Conservation (phyloP, 257 asterid genomes). For the Ligustrum vulgare region DNA sequence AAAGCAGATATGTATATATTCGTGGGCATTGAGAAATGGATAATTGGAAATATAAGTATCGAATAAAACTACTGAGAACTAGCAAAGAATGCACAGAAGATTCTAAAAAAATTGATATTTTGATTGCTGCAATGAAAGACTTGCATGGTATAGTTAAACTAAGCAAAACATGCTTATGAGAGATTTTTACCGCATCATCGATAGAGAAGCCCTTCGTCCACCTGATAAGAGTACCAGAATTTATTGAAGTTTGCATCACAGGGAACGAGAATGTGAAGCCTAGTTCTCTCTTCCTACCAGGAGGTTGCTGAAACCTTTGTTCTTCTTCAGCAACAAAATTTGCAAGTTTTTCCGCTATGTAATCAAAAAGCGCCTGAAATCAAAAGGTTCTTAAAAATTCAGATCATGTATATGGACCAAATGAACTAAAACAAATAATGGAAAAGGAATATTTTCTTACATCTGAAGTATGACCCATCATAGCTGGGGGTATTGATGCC, state of each 20-base stretch:
- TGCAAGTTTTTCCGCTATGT: constrained; percentile 62
- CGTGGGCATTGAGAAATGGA: background rate
- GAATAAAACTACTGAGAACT: background rate
- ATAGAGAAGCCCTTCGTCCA: constrained; percentile 89
- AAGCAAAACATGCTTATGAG: background rate
- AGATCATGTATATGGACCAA: too few relatives aligned
- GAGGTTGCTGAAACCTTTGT: constrained; percentile 47
- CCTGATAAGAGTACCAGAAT: constrained; percentile 53
- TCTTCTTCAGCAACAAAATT: constrained; percentile 59
- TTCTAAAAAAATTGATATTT: background rate
- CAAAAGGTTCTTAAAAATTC: too few relatives aligned
- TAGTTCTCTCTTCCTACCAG: constrained; percentile 59
- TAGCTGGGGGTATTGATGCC: too few relatives aligned
- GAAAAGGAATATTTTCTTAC: too few relatives aligned
- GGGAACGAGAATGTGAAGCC: constrained; percentile 91
- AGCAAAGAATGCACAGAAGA: background rate
- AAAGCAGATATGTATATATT: background rate
- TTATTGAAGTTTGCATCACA: constrained; percentile 73
- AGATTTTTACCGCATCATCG: constrained; percentile 52
- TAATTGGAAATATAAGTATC: background rate
- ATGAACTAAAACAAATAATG: too few relatives aligned
- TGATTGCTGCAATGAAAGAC: background rate
- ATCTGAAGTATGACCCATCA: too few relatives aligned
- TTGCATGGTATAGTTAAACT: background rate
- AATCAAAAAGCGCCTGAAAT: constrained; percentile 71